A percentile compares a stretch with the other conserved stretches of the same genome.
phyloP scores from a whole-genome alignment of 2,329 filamentous ascomycete species.

The Diaporthe velutina region DNA sequence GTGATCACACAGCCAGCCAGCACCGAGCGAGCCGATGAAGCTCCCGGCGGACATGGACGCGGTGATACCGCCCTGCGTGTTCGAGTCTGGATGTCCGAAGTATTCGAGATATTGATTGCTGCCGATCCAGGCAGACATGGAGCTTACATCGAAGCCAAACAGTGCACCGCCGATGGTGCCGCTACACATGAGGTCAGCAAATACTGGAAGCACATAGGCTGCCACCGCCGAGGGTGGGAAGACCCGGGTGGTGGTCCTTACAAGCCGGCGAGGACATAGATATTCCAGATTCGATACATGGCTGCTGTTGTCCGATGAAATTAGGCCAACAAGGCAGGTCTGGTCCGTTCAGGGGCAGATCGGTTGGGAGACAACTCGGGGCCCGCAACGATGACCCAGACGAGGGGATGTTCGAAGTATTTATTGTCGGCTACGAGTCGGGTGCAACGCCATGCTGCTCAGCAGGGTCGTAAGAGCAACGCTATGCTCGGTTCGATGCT shows the following conservation, averaged over 20 bases:
- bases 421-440: constrained; percentile 21
- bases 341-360: constrained; percentile 8
- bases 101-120: constrained; percentile 48
- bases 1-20: constrained; percentile 64
- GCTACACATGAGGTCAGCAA: constrained; percentile 8
- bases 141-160: constrained; percentile 84
- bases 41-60: constrained; percentile 82
- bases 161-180: constrained; percentile 70
- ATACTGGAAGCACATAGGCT: neutral
- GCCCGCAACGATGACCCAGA: neutral
- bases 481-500: constrained; percentile 19
- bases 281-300: constrained; percentile 41
- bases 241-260: neutral
- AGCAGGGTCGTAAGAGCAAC: neutral
- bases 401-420: constrained; percentile 4
- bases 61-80: constrained; percentile 76
- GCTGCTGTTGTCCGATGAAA: constrained; percentile 1
- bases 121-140: constrained; percentile 77
- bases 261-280: constrained; percentile 36
- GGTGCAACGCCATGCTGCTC: neutral
- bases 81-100: constrained; percentile 49
- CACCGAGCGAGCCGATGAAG: constrained; percentile 68
- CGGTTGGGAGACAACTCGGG: neutral
- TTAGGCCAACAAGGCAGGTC: neutral
- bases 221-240: no score